Evolutionary conservation across 495 filamentous ascomycete species (phyloP).

Genomic region (Hypoxylon rickii): DNA sequence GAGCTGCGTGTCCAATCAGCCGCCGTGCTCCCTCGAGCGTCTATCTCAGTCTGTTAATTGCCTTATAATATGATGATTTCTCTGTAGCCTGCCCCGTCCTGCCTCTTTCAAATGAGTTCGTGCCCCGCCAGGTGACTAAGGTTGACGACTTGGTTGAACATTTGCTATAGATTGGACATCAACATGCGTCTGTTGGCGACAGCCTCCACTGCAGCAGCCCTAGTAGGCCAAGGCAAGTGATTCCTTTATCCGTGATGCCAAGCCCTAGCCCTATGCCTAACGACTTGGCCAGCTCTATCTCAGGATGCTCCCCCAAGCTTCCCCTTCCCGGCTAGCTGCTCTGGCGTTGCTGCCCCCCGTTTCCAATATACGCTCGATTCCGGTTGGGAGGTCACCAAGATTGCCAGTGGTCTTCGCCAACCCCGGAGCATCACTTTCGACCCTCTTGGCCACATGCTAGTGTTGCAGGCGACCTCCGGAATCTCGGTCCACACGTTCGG

Average conservation of each 20-base stretch:
- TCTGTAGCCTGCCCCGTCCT: slow-evolving; percentile 9
- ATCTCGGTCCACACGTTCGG: slow-evolving; percentile 57
- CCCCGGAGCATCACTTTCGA: slow-evolving; percentile 43
- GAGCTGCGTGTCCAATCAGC: slow-evolving; percentile 21
- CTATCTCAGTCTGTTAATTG: slow-evolving; percentile 27
- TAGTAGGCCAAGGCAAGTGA: slow-evolving; percentile 31
- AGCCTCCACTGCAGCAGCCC: slow-evolving; percentile 21
- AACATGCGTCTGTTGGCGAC: slow-evolving; percentile 27
- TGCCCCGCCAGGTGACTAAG: slow-evolving; percentile 17
- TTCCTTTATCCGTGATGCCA: background rate
- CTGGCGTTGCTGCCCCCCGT: slow-evolving; percentile 34
- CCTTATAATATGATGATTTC: slow-evolving; percentile 18
- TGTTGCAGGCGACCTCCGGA: slow-evolving; percentile 58
- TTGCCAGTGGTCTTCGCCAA: slow-evolving; percentile 39
- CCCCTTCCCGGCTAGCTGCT: slow-evolving; percentile 38
- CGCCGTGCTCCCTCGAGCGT: slow-evolving; percentile 13
- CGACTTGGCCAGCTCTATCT: slow-evolving; percentile 22
- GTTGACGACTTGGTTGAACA: slow-evolving; percentile 17
- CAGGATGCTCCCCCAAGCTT: slow-evolving; percentile 21
- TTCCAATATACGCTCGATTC: slow-evolving; percentile 37
- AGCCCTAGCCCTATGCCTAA: no score
- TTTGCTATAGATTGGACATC: slow-evolving; percentile 14
- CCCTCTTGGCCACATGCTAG: slow-evolving; percentile 51
- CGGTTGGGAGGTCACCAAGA: slow-evolving; percentile 43
- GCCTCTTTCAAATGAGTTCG: slow-evolving; percentile 24